These are phyloP conservation scores for Lathyrus aphaca DNA, from an alignment of 306 rosid genomes.

Conservation along the genomic window DNA sequence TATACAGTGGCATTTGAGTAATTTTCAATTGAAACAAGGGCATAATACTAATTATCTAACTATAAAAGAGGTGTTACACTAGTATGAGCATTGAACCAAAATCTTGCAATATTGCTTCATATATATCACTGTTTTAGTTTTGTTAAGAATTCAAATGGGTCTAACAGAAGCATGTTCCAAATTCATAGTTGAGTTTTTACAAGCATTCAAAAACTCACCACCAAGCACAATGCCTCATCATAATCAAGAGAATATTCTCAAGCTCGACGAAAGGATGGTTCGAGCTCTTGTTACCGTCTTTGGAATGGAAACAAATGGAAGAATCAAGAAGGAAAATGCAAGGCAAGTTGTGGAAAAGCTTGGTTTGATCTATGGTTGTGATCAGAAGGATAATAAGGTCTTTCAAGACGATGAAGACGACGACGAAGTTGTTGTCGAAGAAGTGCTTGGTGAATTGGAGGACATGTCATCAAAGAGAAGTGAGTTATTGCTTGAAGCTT, in stretches of 20 bases:
- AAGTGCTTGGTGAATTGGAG: conserved; percentile 60
- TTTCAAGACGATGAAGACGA: conserved; percentile 3
- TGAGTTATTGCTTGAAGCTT: conserved; percentile 69
- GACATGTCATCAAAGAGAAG: conserved; percentile 48
- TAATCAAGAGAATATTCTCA: conserved; percentile 35
- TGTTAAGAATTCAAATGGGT: conserved; percentile 50
- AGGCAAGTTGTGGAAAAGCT: conserved; percentile 74
- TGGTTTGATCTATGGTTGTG: conserved; percentile 53
- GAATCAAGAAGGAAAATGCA: conserved; percentile 76
- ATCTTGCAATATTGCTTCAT: conserved; percentile 19
- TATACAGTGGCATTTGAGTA: conserved; percentile 45
- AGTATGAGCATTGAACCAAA: conserved; percentile 11
- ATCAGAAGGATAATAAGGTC: conserved; percentile 36
- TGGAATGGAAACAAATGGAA: conserved; percentile 83
- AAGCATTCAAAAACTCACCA: conserved; percentile 48
- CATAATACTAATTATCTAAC: conserved; percentile 23
- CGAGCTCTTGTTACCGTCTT: conserved; percentile 76
- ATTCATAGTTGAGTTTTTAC: conserved; percentile 64
- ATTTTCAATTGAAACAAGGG: conserved; percentile 40
- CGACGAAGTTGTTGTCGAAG: conserved; percentile 65
- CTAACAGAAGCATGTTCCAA: conserved; percentile 60
- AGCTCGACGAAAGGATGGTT: conserved; percentile 58
- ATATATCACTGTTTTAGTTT: neutral
- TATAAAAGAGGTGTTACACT: conserved; percentile 46
- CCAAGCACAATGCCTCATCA: conserved; percentile 33